Evolutionary conservation across 2,329 filamentous ascomycete species (phyloP).

Genomic region (Cryphonectria radicalis): DNA sequence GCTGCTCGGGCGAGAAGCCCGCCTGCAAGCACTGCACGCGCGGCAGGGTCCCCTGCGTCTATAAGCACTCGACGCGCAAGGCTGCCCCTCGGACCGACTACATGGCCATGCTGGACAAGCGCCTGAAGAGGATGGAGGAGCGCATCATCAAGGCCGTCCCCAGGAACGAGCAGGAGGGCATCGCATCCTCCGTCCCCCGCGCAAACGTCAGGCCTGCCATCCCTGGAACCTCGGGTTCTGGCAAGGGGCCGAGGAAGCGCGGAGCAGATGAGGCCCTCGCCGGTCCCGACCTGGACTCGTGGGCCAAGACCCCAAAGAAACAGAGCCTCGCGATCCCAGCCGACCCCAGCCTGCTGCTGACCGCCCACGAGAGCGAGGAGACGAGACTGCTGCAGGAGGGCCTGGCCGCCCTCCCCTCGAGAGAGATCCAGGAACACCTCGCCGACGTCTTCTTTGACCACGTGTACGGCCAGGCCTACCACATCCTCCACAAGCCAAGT

Average conservation of each 20-base stretch:
- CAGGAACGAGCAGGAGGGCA: constrained; percentile 75
- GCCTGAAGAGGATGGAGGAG: constrained; percentile 96
- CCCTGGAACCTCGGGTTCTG: constrained; percentile 54
- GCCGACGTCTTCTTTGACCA: constrained; percentile 95
- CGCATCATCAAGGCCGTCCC: constrained; percentile 95
- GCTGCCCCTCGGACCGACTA: constrained; percentile 95
- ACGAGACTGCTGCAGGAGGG: constrained; percentile 81
- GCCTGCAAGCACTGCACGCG: constrained; percentile 95
- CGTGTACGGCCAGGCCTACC: constrained; percentile 93
- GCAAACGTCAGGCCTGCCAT: constrained; percentile 83
- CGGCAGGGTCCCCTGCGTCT: constrained; percentile 92
- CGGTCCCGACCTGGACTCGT: constrained; percentile 72
- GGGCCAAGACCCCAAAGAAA: constrained; percentile 67
- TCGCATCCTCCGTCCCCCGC: constrained; percentile 68
- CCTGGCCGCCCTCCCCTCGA: constrained; percentile 77
- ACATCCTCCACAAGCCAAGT: constrained; percentile 93
- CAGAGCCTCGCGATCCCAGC: constrained; percentile 51
- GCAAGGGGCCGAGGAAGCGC: constrained; percentile 74
- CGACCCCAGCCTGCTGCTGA: constrained; percentile 54
- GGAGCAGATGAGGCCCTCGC: constrained; percentile 87
- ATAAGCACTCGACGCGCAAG: constrained; percentile 94
- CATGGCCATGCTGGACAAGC: constrained; percentile 98
- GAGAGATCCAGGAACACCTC: constrained; percentile 90
- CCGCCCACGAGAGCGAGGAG: constrained; percentile 71
- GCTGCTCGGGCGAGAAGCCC: constrained; percentile 96